A percentile compares a stretch with the other conserved stretches of the same genome.
Evolutionary conservation across 2,329 filamentous ascomycete species (phyloP).

Genomic region (Chaetomiaceae sp.): DNA sequence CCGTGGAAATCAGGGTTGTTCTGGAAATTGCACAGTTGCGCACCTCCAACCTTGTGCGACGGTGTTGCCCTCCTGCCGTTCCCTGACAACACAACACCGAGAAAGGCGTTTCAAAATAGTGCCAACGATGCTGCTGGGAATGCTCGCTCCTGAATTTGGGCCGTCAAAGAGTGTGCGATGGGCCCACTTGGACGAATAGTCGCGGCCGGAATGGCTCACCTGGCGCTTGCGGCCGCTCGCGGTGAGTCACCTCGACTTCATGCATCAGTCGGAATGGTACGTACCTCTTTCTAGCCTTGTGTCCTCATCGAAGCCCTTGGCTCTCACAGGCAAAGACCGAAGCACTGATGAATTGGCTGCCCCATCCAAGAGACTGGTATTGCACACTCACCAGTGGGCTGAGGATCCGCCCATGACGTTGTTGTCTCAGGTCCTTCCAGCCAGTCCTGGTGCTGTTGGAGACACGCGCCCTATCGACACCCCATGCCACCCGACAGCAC

Average conservation of each 20-base stretch:
- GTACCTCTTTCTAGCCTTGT: not conserved
- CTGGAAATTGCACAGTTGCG: constrained; percentile 12
- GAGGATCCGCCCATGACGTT: too few relatives aligned
- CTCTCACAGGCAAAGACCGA: constrained; percentile 5
- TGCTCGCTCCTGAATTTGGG: not conserved
- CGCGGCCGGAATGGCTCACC: not conserved
- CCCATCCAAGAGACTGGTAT: too few relatives aligned
- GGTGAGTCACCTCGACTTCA: constrained; percentile 18
- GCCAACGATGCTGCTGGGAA: not conserved
- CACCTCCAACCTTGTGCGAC: not conserved
- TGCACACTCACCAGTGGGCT: too few relatives aligned
- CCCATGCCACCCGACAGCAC: not conserved
- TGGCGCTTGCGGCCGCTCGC: constrained; percentile 15
- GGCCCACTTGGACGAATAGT: constrained; percentile 5
- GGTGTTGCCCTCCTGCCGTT: not conserved
- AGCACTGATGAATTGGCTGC: not conserved
- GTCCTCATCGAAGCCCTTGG: not conserved
- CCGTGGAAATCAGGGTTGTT: constrained; percentile 1
- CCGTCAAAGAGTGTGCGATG: not conserved
- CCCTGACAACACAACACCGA: not conserved
- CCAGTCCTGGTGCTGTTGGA: not conserved
- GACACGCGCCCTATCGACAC: constrained; percentile 1
- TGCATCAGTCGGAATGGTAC: not conserved
- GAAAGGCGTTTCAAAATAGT: not conserved
- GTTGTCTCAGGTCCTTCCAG: not conserved